phyloP scores from a whole-genome alignment of 306 rosid species.

The Chamaecrista fasciculata region DNA sequence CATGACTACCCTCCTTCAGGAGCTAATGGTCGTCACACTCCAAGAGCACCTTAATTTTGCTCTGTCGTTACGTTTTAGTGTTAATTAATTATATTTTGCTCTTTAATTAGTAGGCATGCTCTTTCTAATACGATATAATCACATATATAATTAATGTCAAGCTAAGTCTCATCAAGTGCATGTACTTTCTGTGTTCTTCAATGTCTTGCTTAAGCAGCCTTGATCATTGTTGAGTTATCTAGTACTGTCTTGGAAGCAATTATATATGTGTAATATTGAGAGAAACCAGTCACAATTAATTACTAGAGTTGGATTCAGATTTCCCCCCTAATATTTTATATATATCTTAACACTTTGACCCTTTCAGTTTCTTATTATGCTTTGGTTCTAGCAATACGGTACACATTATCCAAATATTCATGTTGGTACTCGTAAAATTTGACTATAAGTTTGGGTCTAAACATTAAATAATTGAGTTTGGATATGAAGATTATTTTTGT shows the following conservation, averaged over 20 bases:
- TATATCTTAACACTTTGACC: too few relatives aligned
- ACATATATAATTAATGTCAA: not conserved
- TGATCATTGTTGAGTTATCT: not conserved
- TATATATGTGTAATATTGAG: not conserved
- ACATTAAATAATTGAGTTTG: too few relatives aligned
- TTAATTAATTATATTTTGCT: slow-evolving; percentile 35
- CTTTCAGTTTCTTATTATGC: too few relatives aligned
- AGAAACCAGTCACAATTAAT: not conserved
- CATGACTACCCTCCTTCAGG: slow-evolving; percentile 72
- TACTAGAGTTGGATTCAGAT: not conserved
- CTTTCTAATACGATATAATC: not conserved
- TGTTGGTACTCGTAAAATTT: too few relatives aligned
- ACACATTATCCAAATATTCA: too few relatives aligned
- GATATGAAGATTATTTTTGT: too few relatives aligned
- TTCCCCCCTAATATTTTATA: too few relatives aligned
- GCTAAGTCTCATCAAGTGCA: too few relatives aligned
- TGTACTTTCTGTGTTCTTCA: too few relatives aligned
- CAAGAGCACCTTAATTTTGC: slow-evolving; percentile 43
- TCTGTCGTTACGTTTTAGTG: too few relatives aligned
- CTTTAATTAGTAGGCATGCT: not conserved
- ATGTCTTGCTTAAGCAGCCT: slow-evolving; percentile 35
- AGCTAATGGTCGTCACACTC: slow-evolving; percentile 75
- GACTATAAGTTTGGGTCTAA: too few relatives aligned
- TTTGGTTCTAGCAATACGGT: too few relatives aligned
- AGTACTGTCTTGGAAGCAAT: not conserved